A percentile compares a stretch with the other conserved stretches of the same genome.
Conservation (phyloP, 1,139 yeast genomes). For the Blastobotrys illinoisensis region DNA sequence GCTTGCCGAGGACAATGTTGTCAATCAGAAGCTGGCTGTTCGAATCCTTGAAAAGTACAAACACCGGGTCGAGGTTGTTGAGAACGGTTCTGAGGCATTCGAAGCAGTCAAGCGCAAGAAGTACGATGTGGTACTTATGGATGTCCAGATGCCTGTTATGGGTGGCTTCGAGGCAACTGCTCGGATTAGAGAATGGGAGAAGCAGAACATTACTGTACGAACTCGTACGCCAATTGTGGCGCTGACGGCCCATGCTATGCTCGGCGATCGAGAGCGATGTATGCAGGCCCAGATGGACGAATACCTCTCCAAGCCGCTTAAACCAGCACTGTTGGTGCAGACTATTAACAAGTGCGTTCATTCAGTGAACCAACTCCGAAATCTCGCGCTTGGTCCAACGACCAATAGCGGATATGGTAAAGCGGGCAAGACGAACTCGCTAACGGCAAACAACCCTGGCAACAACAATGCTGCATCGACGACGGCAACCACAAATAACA, state of each 20-base stretch:
- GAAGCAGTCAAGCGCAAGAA: conserved; percentile 64
- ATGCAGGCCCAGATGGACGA: conserved; percentile 89
- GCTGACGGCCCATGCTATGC: conserved; percentile 86
- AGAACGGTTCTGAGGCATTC: conserved; percentile 77
- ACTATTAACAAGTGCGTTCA: conserved; percentile 81
- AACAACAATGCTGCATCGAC: not conserved
- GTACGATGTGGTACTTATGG: conserved; percentile 84
- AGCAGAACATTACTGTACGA: conserved; percentile 64
- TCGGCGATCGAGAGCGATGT: conserved; percentile 82
- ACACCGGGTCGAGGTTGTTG: conserved; percentile 76
- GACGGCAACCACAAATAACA: not conserved
- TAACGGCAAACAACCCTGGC: not conserved
- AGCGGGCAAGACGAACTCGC: not conserved
- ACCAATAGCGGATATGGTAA: conserved; percentile 2
- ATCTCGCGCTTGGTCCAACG: conserved; percentile 32
- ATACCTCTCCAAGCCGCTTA: conserved; percentile 78
- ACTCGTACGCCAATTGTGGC: conserved; percentile 86
- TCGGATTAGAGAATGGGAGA: conserved; percentile 81
- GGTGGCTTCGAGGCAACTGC: conserved; percentile 92
- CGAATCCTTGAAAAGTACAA: conserved; percentile 78
- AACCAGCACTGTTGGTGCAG: conserved; percentile 75
- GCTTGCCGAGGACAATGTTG: conserved; percentile 82
- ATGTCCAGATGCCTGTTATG: conserved; percentile 94
- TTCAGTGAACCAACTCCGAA: conserved; percentile 36
- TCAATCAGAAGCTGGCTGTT: conserved; percentile 81